Conservation (phyloP, 352 stramenopile genomes). For the Phytophthora kernoviae region DNA sequence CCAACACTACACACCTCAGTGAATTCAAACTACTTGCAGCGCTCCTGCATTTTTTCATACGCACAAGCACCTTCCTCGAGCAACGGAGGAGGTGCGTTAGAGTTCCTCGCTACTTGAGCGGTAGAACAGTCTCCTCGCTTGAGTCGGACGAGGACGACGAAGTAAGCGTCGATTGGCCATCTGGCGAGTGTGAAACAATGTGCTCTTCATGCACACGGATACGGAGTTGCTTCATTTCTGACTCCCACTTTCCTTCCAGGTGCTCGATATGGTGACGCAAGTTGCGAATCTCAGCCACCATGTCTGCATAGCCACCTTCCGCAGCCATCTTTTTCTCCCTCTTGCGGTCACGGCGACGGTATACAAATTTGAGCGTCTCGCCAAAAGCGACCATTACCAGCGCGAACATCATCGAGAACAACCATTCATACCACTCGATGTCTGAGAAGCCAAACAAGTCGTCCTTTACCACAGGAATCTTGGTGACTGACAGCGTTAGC, state of each 20-base stretch:
- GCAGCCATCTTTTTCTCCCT: conserved; percentile 39
- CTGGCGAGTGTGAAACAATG: conserved; percentile 13
- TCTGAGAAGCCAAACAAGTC: conserved; percentile 72
- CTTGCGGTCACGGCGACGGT: conserved; percentile 62
- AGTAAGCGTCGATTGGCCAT: conserved; percentile 56
- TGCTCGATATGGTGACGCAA: conserved; percentile 62
- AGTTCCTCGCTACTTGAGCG: conserved; percentile 11
- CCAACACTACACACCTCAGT: too few relatives aligned
- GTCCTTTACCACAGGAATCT: conserved; percentile 68
- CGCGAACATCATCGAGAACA: conserved; percentile 71
- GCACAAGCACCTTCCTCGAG: conserved; percentile 21
- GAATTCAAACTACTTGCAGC: conserved; percentile 2
- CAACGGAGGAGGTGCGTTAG: neutral
- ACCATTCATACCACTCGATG: conserved; percentile 79
- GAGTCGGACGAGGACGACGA: conserved; percentile 60
- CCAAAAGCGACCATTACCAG: conserved; percentile 72
- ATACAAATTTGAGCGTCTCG: conserved; percentile 71
- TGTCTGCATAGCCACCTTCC: conserved; percentile 45
- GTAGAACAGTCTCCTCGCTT: conserved; percentile 33
- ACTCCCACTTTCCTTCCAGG: conserved; percentile 63
- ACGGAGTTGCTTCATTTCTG: conserved; percentile 50
- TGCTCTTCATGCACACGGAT: conserved; percentile 24
- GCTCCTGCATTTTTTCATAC: conserved; percentile 32
- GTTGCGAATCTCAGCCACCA: conserved; percentile 66
- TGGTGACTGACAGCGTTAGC: conserved; percentile 70